Evolutionary conservation across 2,329 filamentous ascomycete genomes (phyloP).

Genomic region (Zalaria obscura): DNA sequence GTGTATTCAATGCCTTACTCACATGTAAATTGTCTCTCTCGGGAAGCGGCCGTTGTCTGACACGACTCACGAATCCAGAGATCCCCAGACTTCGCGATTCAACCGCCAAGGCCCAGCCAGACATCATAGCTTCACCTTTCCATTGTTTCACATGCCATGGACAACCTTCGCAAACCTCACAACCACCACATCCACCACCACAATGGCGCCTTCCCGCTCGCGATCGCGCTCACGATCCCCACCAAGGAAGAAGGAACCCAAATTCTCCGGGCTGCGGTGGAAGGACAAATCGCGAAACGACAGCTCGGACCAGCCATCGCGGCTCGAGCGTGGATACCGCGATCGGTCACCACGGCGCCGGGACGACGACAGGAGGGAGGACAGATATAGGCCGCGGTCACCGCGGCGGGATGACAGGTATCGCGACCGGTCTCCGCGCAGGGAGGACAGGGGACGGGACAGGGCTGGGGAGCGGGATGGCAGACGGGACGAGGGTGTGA

Average conservation of each 20-base stretch:
- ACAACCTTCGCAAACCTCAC: no score
- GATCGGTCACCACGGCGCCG: constrained; percentile 13
- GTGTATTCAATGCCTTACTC: no score
- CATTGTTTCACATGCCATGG: no score
- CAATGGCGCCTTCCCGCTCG: not conserved
- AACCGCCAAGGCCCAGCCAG: no score
- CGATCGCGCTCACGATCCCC: constrained; percentile 17
- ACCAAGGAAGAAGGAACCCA: constrained; percentile 16
- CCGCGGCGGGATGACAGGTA: constrained; percentile 4
- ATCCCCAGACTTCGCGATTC: no score
- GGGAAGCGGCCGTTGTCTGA: no score
- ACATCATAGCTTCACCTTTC: no score
- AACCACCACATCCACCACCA: no score
- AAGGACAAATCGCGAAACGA: constrained; percentile 17
- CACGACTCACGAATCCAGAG: no score
- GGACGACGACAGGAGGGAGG: not conserved
- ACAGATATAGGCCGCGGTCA: constrained; percentile 6
- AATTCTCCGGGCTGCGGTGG: constrained; percentile 21
- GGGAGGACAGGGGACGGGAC: not conserved
- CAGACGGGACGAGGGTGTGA: constrained; percentile 2
- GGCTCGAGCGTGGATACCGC: constrained; percentile 18
- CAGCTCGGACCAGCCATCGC: constrained; percentile 10
- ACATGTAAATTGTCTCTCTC: no score
- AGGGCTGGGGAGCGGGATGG: not conserved
- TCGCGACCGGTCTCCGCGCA: constrained; percentile 8